Percentiles rank a stretch among this genome's conserved stretches.
phyloP scores from a whole-genome alignment of 805 yeast species.

The Saturnispora galanensis region DNA sequence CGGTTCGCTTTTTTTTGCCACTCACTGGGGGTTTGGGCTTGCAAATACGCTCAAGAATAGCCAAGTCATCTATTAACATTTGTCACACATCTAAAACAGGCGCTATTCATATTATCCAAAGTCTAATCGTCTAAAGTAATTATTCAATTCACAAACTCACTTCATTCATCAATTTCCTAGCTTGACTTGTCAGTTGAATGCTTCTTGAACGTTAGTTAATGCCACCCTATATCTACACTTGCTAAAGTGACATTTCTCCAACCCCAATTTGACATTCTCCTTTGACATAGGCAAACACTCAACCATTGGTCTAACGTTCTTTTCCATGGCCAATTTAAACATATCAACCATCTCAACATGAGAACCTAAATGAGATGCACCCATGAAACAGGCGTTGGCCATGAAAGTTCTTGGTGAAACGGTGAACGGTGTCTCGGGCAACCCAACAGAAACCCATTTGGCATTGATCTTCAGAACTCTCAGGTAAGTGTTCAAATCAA shows the following conservation, averaged over 20 bases:
- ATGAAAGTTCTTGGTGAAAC: conserved; percentile 34
- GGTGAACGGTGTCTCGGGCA: conserved; percentile 42
- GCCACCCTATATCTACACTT: conserved; percentile 59
- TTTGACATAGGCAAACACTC: conserved; percentile 48
- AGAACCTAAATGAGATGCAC: conserved; percentile 53
- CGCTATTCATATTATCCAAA: no score
- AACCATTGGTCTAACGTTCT: conserved; percentile 51
- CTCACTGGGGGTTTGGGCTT: no score
- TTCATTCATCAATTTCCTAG: no score
- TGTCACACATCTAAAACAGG: no score
- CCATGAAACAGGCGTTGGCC: conserved; percentile 39
- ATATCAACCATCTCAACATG: conserved; percentile 56
- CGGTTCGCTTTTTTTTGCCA: no score
- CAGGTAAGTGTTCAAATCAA: conserved; percentile 41
- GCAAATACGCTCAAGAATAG: no score
- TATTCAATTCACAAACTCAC: no score
- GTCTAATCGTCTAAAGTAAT: no score
- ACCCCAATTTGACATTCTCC: conserved; percentile 43
- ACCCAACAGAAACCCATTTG: conserved; percentile 54
- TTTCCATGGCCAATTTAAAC: conserved; percentile 53
- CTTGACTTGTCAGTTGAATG: conserved; percentile 19
- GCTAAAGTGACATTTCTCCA: conserved; percentile 43
- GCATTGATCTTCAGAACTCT: conserved; percentile 47
- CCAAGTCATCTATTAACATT: no score
- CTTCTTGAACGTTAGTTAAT: conserved; percentile 44